Evolutionary conservation across 306 rosid species (phyloP).

Genomic region (Acacia confusa): DNA sequence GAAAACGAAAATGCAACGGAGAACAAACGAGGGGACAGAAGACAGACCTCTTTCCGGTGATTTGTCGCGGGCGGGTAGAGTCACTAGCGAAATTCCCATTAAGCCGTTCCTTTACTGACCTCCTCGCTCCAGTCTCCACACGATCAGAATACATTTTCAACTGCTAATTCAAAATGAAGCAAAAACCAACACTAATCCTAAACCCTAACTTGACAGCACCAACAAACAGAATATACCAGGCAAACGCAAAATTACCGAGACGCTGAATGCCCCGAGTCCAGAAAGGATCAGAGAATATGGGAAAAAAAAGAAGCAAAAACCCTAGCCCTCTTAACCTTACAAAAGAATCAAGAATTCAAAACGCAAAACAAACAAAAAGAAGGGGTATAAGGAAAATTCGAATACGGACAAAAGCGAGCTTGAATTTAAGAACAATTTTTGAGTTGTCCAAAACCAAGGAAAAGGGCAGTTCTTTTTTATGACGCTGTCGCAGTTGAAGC

Average conservation of each 20-base stretch:
- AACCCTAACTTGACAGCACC: constrained; percentile 40
- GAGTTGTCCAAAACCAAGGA: neutral
- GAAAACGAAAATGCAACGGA: neutral
- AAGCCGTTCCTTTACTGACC: constrained; percentile 90
- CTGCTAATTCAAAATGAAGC: neutral
- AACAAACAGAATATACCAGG: neutral
- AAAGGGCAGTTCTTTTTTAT: neutral
- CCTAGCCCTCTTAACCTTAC: neutral
- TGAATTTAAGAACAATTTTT: neutral
- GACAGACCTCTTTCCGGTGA: constrained; percentile 80
- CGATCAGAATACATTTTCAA: constrained; percentile 88
- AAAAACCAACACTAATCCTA: constrained; percentile 26
- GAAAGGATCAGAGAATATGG: constrained; percentile 5
- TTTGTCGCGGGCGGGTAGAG: constrained; percentile 55
- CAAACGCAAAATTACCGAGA: neutral
- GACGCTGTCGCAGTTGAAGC: neutral
- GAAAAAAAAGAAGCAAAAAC: neutral
- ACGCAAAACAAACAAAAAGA: too few relatives aligned
- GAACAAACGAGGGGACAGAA: neutral
- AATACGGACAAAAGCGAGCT: neutral
- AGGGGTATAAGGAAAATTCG: neutral
- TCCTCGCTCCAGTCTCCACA: constrained; percentile 65
- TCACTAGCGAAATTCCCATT: constrained; percentile 51
- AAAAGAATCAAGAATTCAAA: neutral
- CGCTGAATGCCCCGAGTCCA: neutral